A percentile compares a stretch with the other conserved stretches of the same genome.
These are phyloP conservation scores for Moniliella sp. DNA, from an alignment of 1,284 basidiomycete species.

Conservation along the genomic window DNA sequence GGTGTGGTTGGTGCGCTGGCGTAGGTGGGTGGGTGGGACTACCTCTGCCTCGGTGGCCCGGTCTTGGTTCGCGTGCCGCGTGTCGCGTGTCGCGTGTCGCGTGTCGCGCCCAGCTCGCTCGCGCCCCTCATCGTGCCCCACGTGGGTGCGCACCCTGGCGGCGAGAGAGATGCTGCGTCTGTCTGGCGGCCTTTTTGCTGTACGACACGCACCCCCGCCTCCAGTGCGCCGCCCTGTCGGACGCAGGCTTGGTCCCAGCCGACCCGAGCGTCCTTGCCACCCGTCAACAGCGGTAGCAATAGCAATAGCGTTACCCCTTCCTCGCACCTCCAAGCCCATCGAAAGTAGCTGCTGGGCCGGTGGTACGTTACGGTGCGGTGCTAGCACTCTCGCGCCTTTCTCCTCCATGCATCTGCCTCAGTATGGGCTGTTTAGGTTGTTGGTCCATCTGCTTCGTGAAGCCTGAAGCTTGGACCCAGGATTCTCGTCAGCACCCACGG, in stretches of 20 bases:
- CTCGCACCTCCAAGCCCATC: too few species aligned
- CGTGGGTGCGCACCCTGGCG: constrained; percentile 52
- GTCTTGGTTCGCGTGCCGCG: constrained; percentile 52
- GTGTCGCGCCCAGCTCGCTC: constrained; percentile 61
- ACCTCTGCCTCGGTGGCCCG: constrained; percentile 51
- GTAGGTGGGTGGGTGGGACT: constrained; percentile 69
- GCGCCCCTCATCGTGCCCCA: constrained; percentile 68
- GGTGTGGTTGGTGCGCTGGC: constrained; percentile 61
- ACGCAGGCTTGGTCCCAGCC: constrained; percentile 45
- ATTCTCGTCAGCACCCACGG: too few species aligned
- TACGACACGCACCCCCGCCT: constrained; percentile 68
- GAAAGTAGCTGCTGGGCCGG: too few species aligned
- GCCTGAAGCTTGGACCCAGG: too few species aligned
- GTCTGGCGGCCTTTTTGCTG: constrained; percentile 59
- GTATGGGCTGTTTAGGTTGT: too few species aligned
- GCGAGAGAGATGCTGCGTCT: constrained; percentile 57
- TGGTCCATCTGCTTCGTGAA: too few species aligned
- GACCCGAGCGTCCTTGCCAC: constrained; percentile 59
- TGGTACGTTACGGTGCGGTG: too few species aligned
- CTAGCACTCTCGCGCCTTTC: too few species aligned
- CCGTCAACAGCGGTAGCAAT: too few species aligned
- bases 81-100: too few species aligned
- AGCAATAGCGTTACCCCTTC: too few species aligned
- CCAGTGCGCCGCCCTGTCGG: constrained; percentile 51
- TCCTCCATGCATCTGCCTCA: too few species aligned